Base-by-base conservation (phyloP, 1,139 yeast genomes). In the Sugiyamaella grinbergsii region DNA sequence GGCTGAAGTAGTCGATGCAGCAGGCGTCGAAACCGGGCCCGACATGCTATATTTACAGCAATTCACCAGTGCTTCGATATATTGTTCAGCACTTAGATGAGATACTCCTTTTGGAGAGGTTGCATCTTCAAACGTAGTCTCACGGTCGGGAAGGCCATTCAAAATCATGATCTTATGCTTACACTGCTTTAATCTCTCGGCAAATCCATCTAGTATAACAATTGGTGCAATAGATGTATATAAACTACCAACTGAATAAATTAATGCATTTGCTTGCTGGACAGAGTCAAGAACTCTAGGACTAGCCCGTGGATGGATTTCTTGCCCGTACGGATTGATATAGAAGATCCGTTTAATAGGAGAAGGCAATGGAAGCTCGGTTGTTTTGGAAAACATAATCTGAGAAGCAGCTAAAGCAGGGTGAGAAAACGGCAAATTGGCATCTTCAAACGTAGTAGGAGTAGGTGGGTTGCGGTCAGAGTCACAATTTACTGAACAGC, bases 161-260 rank as follows among this genome's bases (percentile, higher is more conserved):
- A 88, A 68, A 10, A 88, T 67, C 22, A 89, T 52, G 19, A 70
- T 58, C 38, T 65, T 58, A 22, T 56, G 58, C 39, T 53, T 56
- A 22, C 54, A 47, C 4, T 28, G 28, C 23, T 26, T 36, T 8
- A 54, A 24, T 10, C 54, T 55, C 41, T 74, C 75, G 0, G 91
- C 94, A 19, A 88, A 77, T 1, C 95, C 95, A 52, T 81, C 81
- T 4, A 88, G 70, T 8, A 88, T 78, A 3, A 89, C 71, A 0
- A 89, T 81, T 0, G 97, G 97, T 2, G 88, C 71, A 6, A 86
- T 80, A 52, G 95, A 86, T 0, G 97, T 90, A 84, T 87, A 85
- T 40, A 91, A 71, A 2, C 95, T 86, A 0, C 97, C 97, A 53
- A 91, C 85, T 0, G 95, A 86, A 63, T 83, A 89, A 0, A 91